A percentile compares a stretch with the other conserved stretches of the same genome.
Evolutionary conservation across 2,329 filamentous ascomycete genomes (phyloP).

Genomic region (Phaeomoniella chlamydospora): DNA sequence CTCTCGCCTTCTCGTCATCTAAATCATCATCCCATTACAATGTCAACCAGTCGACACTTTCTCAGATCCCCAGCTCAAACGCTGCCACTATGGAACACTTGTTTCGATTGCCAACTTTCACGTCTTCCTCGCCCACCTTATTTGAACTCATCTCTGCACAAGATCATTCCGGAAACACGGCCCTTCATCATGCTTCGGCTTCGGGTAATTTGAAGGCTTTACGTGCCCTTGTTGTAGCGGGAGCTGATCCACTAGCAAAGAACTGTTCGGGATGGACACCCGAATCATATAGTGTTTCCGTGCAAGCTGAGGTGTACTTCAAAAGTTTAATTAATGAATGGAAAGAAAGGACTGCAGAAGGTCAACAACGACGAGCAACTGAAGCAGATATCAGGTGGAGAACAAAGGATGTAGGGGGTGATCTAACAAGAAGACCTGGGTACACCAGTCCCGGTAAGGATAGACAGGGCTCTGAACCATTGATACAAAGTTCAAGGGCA

Average conservation of each 20-base stretch:
- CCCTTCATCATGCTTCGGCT: constrained; percentile 71
- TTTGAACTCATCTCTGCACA: constrained; percentile 35
- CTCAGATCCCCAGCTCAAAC: not conserved
- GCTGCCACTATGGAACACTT: not conserved
- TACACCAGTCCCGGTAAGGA: constrained; percentile 1
- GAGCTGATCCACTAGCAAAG: constrained; percentile 56
- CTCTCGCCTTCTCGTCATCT: not conserved
- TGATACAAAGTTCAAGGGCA: not conserved
- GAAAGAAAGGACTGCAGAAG: constrained; percentile 43
- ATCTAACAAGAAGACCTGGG: constrained; percentile 9
- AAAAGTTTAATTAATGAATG: constrained; percentile 61
- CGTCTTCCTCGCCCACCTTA: constrained; percentile 13
- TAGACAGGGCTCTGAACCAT: not conserved
- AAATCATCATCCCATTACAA: not conserved
- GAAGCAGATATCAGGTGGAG: constrained; percentile 5
- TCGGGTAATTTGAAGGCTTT: constrained; percentile 68
- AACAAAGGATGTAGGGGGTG: constrained; percentile 8
- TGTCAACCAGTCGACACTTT: not conserved
- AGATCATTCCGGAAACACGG: constrained; percentile 69
- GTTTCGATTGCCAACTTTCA: not conserved
- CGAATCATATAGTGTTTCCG: constrained; percentile 66
- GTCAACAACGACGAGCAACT: constrained; percentile 7
- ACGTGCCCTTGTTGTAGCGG: constrained; percentile 61
- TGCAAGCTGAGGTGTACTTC: constrained; percentile 74
- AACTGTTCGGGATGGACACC: constrained; percentile 75